phyloP scores from a whole-genome alignment of 1,284 basidiomycete species.

The Vanrija sp. region DNA sequence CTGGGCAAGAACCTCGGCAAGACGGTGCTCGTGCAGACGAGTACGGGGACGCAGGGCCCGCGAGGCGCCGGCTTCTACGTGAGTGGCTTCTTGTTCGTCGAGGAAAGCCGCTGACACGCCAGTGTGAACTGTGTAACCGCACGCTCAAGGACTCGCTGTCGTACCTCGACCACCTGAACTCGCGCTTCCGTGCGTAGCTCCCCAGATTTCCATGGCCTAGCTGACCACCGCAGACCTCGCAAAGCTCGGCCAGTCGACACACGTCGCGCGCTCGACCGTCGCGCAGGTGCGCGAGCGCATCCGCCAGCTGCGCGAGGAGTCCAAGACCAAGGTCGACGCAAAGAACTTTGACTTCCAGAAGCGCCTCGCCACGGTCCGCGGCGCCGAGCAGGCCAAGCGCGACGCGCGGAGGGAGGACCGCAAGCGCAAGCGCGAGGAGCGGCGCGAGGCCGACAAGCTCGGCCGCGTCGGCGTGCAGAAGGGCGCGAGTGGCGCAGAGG shows the following conservation, averaged over 20 bases:
- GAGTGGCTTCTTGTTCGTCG: slow-evolving; percentile 12
- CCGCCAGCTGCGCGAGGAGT: slow-evolving; percentile 78
- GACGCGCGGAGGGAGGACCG: slow-evolving; percentile 62
- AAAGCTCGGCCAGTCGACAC: slow-evolving; percentile 88
- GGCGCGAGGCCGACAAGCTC: slow-evolving; percentile 27
- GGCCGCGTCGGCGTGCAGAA: slow-evolving; percentile 19
- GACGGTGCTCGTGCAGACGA: slow-evolving; percentile 72
- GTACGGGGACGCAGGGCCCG: slow-evolving; percentile 69
- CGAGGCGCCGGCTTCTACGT: slow-evolving; percentile 82
- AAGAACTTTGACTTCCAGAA: slow-evolving; percentile 91
- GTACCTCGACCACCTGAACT: slow-evolving; percentile 95
- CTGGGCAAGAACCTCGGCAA: slow-evolving; percentile 88
- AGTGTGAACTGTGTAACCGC: slow-evolving; percentile 79
- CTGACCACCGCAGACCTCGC: slow-evolving; percentile 60
- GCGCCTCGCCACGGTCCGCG: slow-evolving; percentile 76
- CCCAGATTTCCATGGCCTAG: slow-evolving; percentile 3
- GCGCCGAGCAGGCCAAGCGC: slow-evolving; percentile 49
- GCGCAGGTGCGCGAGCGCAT: slow-evolving; percentile 88
- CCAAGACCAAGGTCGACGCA: slow-evolving; percentile 69
- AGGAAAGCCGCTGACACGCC: background rate
- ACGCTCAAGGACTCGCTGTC: slow-evolving; percentile 90
- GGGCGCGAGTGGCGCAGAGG: slow-evolving; percentile 11
- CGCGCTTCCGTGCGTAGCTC: slow-evolving; percentile 74
- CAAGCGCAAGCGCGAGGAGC: slow-evolving; percentile 41
- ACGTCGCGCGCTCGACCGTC: slow-evolving; percentile 80